Conservation (phyloP, 192 early-diverging fungal genomes). For the Backusella liffmaniae region DNA sequence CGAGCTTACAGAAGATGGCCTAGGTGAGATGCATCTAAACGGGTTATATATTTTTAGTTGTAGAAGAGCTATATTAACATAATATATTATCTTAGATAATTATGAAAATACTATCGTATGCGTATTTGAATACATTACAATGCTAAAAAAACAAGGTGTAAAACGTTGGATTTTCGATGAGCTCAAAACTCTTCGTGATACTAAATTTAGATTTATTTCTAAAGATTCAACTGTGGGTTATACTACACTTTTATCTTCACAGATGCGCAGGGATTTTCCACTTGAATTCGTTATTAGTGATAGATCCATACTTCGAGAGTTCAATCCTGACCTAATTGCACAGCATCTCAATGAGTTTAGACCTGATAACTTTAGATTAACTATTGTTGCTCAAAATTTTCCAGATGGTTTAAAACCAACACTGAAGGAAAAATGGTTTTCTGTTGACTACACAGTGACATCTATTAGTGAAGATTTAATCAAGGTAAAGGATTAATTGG, state of each 20-base stretch:
- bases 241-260: conserved; percentile 59
- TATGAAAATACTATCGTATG: conserved; percentile 67
- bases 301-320: conserved; percentile 56
- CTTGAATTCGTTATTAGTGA: conserved; percentile 65
- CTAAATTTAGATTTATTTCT: conserved; percentile 66
- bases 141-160: conserved; percentile 66
- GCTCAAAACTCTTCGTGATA: conserved; percentile 43
- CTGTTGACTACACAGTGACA: conserved; percentile 68
- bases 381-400: conserved; percentile 43
- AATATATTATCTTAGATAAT: conserved; percentile 56
- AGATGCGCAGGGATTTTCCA: conserved; percentile 72
- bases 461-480: conserved; percentile 53
- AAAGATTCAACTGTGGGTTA: conserved; percentile 60
- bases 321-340: conserved; percentile 61
- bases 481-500: conserved; percentile 31
- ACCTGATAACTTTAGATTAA: conserved; percentile 61
- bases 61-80: conserved; percentile 39
- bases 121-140: conserved; percentile 86
- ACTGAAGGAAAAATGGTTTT: conserved; percentile 76
- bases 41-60: conserved; percentile 54
- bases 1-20: conserved; percentile 74
- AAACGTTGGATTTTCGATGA: conserved; percentile 86
- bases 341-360: conserved; percentile 56
- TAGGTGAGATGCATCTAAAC: conserved; percentile 57
- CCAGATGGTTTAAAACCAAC: conserved; percentile 41